These are phyloP conservation scores for Xylariaceae sp. DNA, from an alignment of 2,329 filamentous ascomycete genomes.

Conservation along the genomic window DNA sequence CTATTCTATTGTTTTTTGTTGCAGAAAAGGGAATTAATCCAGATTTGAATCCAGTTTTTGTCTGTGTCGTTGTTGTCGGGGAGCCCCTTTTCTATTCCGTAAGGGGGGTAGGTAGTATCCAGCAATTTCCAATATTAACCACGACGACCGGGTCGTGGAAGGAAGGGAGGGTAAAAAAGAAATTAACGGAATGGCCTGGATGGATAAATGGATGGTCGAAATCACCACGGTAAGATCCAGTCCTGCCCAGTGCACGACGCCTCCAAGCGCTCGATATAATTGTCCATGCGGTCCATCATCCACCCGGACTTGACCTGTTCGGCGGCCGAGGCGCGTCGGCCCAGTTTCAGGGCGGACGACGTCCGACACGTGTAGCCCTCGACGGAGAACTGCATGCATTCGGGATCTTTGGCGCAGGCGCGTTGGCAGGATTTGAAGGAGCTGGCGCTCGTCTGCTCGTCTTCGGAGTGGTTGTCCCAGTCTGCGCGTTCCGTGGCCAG, in stretches of 20 bases:
- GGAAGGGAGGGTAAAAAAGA: neutral
- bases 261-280: slow-evolving; percentile 28
- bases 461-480: slow-evolving; percentile 32
- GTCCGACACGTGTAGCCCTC: slow-evolving; percentile 28
- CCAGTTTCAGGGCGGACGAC: slow-evolving; percentile 26
- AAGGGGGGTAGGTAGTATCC: too few species aligned
- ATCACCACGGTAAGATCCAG: slow-evolving; percentile 24
- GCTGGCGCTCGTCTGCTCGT: slow-evolving; percentile 18
- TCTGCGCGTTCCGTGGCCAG: slow-evolving; percentile 22
- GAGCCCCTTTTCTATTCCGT: too few species aligned
- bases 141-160: neutral
- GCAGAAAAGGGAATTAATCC: too few species aligned
- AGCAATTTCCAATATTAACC: too few species aligned
- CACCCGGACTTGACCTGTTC: slow-evolving; percentile 29
- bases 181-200: neutral
- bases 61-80: too few species aligned
- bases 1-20: too few species aligned
- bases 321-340: slow-evolving; percentile 19
- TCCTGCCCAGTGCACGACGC: slow-evolving; percentile 18
- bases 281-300: slow-evolving; percentile 30
- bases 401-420: slow-evolving; percentile 24
- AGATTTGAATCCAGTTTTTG: too few species aligned
- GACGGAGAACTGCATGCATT: slow-evolving; percentile 32
- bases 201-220: neutral
- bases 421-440: slow-evolving; percentile 27